Evolutionary conservation across 805 yeast genomes (phyloP), one percentile per base, ranked within the genome.

Genomic region (Starmerella etchellsii): DNA sequence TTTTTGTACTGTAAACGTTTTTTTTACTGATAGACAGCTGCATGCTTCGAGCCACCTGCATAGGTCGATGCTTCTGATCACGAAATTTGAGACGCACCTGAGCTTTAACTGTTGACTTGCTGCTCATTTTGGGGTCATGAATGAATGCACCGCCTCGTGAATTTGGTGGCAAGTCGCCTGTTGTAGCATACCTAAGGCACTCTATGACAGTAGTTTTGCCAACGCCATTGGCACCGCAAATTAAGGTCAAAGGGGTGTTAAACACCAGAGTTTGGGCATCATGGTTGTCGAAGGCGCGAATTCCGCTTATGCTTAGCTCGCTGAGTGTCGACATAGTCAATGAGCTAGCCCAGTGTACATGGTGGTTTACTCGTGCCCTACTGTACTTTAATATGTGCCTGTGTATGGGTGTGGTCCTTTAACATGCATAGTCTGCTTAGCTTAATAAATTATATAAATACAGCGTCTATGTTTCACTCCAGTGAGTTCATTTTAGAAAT

Each of bases 201-300:
- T 91, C 99, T 47, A 91, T 93, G 42, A 91, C 78, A 1, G 97
- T 87, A 56, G 97, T 91, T 58, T 91, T 88, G 10, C 98, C 98
- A 23, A 94, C 80, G 25, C 98, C 97, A 61, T 91, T 91, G 38
- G 81, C 81, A 0, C 99, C 99, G 23, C 94, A 94, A 40, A 91
- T 88, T 36, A 91, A 67, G 0, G 98, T 91, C 55, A 91, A 63
- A 0, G 99, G 99, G 36, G 73, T 72, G 14, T 87, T 85, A 61
- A 91, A 91, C 54, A 81, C 82, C 44, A 91, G 83, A 0, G 87
- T 78, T 56, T 91, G 95, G 24, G 82, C 68, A 34, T 74, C 75
- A 49, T 77, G 76, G n/a, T 85, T 78, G 48, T 82, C 88, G 55
- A 91, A 91, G 0, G 97, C 85, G 31, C 99, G 67, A 4, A 91